Evolutionary conservation across 768 basidiomycete species (phyloP).

Genomic region (Gloeopeniophorella convolvens): DNA sequence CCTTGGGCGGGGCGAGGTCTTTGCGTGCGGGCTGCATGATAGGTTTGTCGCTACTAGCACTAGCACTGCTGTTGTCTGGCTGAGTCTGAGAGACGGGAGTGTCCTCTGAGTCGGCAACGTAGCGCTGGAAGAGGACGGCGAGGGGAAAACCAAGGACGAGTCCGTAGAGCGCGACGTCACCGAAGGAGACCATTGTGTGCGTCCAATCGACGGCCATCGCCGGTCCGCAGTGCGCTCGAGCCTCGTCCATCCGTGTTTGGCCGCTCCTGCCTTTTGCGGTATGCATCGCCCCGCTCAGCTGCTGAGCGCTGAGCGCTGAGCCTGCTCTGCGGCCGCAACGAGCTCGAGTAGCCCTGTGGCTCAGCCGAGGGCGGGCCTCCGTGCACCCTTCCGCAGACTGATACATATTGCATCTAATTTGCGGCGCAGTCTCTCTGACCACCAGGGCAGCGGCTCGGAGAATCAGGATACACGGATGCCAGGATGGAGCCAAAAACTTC

Average conservation of each 20-base stretch:
- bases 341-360: no score
- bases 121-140: conserved; percentile 24
- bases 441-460: no score
- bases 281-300: no score
- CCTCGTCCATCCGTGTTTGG: no score
- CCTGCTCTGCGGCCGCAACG: no score
- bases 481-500: no score
- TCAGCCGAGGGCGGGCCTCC: background rate
- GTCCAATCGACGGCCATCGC: background rate
- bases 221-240: background rate
- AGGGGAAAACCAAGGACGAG: conserved; percentile 30
- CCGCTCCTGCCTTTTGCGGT: no score
- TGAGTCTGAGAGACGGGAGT: conserved; percentile 9
- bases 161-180: conserved; percentile 26
- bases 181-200: conserved; percentile 15
- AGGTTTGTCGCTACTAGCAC: conserved; percentile 34
- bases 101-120: conserved; percentile 8
- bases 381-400: background rate
- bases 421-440: no score
- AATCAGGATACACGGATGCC: no score
- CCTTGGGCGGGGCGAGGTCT: conserved; percentile 64
- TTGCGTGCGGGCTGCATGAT: conserved; percentile 65
- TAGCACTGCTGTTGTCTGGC: conserved; percentile 27
- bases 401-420: no score
- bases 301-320: no score